phyloP scores from a whole-genome alignment of 1,284 basidiomycete genomes.

The Takashimella tepidaria region DNA sequence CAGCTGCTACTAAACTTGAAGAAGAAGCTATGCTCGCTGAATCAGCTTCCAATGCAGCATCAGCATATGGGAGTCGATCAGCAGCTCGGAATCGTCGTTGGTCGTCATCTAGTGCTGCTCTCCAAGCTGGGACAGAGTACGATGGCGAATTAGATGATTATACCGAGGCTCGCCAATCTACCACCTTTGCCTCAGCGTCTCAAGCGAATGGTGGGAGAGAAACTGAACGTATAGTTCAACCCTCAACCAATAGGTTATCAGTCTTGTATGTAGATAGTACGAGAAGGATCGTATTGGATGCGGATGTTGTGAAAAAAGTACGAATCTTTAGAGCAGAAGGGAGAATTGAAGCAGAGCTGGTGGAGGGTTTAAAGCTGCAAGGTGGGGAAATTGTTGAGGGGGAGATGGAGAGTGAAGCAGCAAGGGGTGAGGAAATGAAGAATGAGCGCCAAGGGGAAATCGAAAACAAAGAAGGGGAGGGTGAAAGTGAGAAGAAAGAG shows the following conservation, averaged over 20 bases:
- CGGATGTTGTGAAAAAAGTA: constrained; percentile 74
- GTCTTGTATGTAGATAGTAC: constrained; percentile 88
- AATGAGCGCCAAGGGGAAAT: constrained; percentile 7
- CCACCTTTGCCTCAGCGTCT: neutral
- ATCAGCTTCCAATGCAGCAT: constrained; percentile 31
- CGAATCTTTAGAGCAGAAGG: constrained; percentile 76
- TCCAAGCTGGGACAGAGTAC: constrained; percentile 16
- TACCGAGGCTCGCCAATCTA: neutral
- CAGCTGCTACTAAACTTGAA: neutral
- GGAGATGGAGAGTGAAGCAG: neutral
- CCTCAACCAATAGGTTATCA: constrained; percentile 57
- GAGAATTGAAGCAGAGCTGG: constrained; percentile 70
- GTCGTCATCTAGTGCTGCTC: constrained; percentile 21
- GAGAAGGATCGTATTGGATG: constrained; percentile 79
- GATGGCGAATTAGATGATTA: constrained; percentile 9
- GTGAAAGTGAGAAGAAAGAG: constrained; percentile 6
- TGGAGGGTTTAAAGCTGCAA: constrained; percentile 9
- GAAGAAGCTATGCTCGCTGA: constrained; percentile 17
- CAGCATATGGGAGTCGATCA: constrained; percentile 25
- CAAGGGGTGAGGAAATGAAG: constrained; percentile 9
- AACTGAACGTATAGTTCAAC: constrained; percentile 9
- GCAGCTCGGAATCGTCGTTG: constrained; percentile 15
- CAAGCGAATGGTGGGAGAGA: neutral
- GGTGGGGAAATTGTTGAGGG: constrained; percentile 6
- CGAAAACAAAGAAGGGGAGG: constrained; percentile 6